Evolutionary conservation across 2,329 filamentous ascomycete genomes (phyloP).

Genomic region (Cryphonectria carpinicola): DNA sequence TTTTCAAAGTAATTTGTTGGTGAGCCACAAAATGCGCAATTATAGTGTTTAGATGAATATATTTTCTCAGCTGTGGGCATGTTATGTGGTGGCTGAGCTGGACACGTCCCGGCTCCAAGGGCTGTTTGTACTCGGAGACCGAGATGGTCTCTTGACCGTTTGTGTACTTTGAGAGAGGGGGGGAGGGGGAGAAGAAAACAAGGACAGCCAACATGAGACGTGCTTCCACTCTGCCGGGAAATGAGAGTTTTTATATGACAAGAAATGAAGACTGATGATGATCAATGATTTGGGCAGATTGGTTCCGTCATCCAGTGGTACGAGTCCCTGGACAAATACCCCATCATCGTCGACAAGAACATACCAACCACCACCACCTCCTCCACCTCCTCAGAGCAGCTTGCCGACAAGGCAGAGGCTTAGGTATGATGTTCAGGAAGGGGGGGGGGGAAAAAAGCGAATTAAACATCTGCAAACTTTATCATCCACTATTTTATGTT

Average conservation of each 20-base stretch:
- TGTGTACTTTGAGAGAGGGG: neutral
- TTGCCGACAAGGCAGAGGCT: slow-evolving; percentile 1
- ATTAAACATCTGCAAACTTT: neutral
- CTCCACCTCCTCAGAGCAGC: neutral
- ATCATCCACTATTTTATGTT: neutral
- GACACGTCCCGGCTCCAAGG: neutral
- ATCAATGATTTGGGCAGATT: slow-evolving; percentile 30
- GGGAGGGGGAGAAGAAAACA: neutral
- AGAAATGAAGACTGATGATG: neutral
- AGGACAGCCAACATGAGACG: neutral
- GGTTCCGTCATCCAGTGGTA: slow-evolving; percentile 40
- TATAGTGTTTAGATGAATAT: neutral
- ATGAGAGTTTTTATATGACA: neutral
- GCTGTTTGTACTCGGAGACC: neutral
- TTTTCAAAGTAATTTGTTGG: no score
- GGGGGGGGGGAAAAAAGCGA: neutral
- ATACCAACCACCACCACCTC: neutral
- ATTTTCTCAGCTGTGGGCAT: neutral
- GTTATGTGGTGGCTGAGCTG: neutral
- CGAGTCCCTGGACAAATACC: slow-evolving; percentile 40
- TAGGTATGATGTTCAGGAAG: slow-evolving; percentile 4
- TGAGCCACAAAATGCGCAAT: no score
- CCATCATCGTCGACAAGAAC: slow-evolving; percentile 31
- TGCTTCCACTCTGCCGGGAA: neutral
- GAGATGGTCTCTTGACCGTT: neutral